Evolutionary conservation across 768 basidiomycete species (phyloP).

Genomic region (Nidularia sp.): DNA sequence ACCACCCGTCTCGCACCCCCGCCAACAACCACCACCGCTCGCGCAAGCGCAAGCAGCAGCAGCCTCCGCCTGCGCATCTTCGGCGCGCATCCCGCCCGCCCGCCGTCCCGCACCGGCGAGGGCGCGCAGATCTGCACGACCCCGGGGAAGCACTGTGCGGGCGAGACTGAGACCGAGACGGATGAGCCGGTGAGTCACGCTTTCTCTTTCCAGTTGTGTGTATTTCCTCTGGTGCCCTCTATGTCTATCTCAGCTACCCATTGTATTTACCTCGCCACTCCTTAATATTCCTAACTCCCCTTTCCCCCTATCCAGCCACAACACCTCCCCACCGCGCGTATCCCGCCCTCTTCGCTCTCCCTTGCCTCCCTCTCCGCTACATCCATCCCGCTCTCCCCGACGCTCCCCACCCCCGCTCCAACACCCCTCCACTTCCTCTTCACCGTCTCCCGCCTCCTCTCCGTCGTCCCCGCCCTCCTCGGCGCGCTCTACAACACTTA

Average conservation of each 20-base stretch:
- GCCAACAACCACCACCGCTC: not conserved
- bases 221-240: not conserved
- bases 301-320: slow-evolving; percentile 36
- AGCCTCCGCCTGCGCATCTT: slow-evolving; percentile 28
- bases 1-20: not conserved
- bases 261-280: not conserved
- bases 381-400: slow-evolving; percentile 42
- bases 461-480: slow-evolving; percentile 68
- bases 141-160: slow-evolving; percentile 55
- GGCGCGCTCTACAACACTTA: slow-evolving; percentile 64
- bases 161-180: slow-evolving; percentile 76
- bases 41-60: slow-evolving; percentile 6
- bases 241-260: not conserved
- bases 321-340: slow-evolving; percentile 68
- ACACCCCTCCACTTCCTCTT: slow-evolving; percentile 41
- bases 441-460: slow-evolving; percentile 63
- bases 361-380: slow-evolving; percentile 18
- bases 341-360: slow-evolving; percentile 30
- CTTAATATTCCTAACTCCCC: slow-evolving; percentile 1
- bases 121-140: slow-evolving; percentile 60
- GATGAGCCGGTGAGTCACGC: slow-evolving; percentile 63
- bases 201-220: not conserved
- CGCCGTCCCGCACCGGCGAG: slow-evolving; percentile 21
- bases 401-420: slow-evolving; percentile 44
- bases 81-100: slow-evolving; percentile 10